Conservation (phyloP, 2,329 filamentous ascomycete species). For the Penicillium digitatum region DNA sequence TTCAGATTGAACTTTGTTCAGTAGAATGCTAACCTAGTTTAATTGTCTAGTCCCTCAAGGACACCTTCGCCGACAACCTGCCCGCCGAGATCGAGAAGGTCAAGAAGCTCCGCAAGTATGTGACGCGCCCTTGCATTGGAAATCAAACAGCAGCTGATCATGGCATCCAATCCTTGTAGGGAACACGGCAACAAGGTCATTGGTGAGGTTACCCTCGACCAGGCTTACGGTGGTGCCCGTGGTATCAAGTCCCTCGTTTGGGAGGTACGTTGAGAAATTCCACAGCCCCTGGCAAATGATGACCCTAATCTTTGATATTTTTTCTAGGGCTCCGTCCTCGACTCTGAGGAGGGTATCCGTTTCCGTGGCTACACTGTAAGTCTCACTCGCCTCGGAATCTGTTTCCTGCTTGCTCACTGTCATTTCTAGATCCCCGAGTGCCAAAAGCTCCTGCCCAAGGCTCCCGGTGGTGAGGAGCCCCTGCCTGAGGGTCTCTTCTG, state of each 20-base stretch:
- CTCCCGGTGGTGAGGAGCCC: conserved; percentile 92
- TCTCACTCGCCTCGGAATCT: neutral
- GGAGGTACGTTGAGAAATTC: conserved; percentile 57
- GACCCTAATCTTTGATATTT: conserved; percentile 14
- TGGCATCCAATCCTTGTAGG: conserved; percentile 48
- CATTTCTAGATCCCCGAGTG: conserved; percentile 77
- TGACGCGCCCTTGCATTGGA: conserved; percentile 18
- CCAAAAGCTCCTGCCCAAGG: conserved; percentile 95
- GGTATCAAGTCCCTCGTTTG: conserved; percentile 98
- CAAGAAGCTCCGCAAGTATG: conserved; percentile 95
- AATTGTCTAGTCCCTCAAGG: conserved; percentile 76
- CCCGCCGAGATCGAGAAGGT: conserved; percentile 98
- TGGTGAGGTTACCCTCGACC: conserved; percentile 97
- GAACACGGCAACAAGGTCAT: conserved; percentile 93
- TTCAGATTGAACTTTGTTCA: neutral
- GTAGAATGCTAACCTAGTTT: conserved; percentile 26
- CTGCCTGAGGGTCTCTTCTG: conserved; percentile 99
- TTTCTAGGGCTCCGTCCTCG: conserved; percentile 77
- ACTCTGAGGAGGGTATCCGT: conserved; percentile 97
- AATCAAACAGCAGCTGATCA: conserved; percentile 17
- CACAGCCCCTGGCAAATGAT: neutral
- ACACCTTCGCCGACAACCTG: conserved; percentile 93
- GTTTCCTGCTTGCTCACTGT: conserved; percentile 18
- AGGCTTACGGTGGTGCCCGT: conserved; percentile 98
- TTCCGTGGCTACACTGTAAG: conserved; percentile 92